phyloP scores from a whole-genome alignment of 2,329 filamentous ascomycete genomes.

The Eurotiales sp. region DNA sequence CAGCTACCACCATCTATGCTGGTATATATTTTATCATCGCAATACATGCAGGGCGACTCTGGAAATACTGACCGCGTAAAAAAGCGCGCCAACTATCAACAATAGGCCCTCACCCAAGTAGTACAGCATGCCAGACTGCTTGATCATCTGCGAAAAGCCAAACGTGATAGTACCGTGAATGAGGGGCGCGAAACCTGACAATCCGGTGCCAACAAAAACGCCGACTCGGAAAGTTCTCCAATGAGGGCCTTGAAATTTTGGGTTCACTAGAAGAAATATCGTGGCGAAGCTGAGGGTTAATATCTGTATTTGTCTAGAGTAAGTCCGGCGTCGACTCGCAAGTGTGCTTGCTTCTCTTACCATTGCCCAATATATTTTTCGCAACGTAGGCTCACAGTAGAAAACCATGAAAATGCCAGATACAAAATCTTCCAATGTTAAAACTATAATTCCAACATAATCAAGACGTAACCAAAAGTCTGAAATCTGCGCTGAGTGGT shows the following conservation, averaged over 20 bases:
- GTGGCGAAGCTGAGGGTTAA: conserved; percentile 26
- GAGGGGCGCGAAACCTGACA: conserved; percentile 33
- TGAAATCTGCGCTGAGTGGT: conserved; percentile 27
- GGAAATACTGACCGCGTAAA: conserved; percentile 20
- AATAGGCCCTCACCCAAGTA: conserved; percentile 31
- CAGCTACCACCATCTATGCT: no score
- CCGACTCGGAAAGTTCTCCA: conserved; percentile 27
- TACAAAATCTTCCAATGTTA: conserved; percentile 33
- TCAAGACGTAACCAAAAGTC: conserved; percentile 27
- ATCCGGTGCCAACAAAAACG: conserved; percentile 28
- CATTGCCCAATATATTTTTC: conserved; percentile 34
- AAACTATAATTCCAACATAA: conserved; percentile 30
- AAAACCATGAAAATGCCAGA: conserved; percentile 35
- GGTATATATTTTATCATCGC: no score
- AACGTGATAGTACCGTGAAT: conserved; percentile 26
- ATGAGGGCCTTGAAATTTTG: conserved; percentile 26
- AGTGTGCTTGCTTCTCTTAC: conserved; percentile 19
- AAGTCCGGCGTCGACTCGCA: neutral
- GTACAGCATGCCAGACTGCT: conserved; percentile 27
- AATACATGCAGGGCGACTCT: neutral
- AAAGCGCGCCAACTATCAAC: conserved; percentile 27
- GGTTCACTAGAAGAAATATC: conserved; percentile 32
- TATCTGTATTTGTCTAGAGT: conserved; percentile 24
- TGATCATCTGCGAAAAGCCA: conserved; percentile 21
- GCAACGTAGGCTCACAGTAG: conserved; percentile 28